A percentile compares a stretch with the other conserved stretches of the same genome.
phyloP scores from a whole-genome alignment of 352 stramenopile genomes.

The Pythium myriotylum region DNA sequence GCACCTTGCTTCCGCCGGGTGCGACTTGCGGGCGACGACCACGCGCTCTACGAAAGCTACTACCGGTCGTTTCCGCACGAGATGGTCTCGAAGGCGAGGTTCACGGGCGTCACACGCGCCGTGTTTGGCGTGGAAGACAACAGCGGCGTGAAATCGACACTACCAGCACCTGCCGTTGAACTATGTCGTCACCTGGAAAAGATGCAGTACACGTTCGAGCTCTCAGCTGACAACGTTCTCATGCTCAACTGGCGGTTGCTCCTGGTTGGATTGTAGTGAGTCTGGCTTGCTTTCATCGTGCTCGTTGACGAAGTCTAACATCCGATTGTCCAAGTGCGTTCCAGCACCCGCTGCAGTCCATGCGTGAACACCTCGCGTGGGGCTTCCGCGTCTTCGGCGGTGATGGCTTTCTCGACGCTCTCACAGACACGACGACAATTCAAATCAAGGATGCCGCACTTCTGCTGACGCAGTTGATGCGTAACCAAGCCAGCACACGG shows the following conservation, averaged over 20 bases:
- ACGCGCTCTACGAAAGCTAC: conserved; percentile 69
- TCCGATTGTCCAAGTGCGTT: conserved; percentile 38
- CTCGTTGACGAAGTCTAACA: neutral
- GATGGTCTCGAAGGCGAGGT: conserved; percentile 66
- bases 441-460: conserved; percentile 42
- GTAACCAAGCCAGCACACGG: conserved; percentile 46
- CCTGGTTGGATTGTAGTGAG: conserved; percentile 56
- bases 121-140: conserved; percentile 49
- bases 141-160: conserved; percentile 26
- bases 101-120: conserved; percentile 62
- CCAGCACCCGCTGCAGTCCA: conserved; percentile 51
- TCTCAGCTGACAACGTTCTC: conserved; percentile 44
- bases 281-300: neutral
- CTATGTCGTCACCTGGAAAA: conserved; percentile 60
- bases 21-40: conserved; percentile 58
- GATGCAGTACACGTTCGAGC: conserved; percentile 68
- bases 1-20: conserved; percentile 48
- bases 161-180: conserved; percentile 25
- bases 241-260: conserved; percentile 73
- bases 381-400: conserved; percentile 61
- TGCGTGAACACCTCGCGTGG: conserved; percentile 61
- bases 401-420: conserved; percentile 48
- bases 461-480: conserved; percentile 55
- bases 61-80: conserved; percentile 71
- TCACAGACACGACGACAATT: conserved; percentile 36